Conservation (phyloP, 768 basidiomycete genomes). For the Dentipellis sp. region DNA sequence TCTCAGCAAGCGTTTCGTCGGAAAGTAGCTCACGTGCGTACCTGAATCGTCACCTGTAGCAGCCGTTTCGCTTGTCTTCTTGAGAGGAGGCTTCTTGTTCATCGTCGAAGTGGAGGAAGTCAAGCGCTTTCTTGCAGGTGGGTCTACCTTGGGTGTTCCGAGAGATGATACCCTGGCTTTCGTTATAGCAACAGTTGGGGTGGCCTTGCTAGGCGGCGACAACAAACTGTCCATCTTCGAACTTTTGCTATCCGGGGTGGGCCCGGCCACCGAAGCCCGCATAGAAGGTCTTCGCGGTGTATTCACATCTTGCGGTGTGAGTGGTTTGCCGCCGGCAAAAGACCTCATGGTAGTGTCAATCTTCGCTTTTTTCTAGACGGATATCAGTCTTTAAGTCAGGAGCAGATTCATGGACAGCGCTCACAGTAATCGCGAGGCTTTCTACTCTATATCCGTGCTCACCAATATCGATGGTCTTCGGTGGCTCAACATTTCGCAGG, state of each 20-base stretch:
- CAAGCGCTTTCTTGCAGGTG: not conserved
- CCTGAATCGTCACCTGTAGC: too few species aligned
- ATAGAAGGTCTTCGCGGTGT: slow-evolving; percentile 6
- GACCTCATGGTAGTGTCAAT: not conserved
- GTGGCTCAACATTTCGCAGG: slow-evolving; percentile 56
- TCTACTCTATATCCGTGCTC: slow-evolving; percentile 37
- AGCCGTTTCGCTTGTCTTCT: too few species aligned
- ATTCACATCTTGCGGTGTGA: slow-evolving; percentile 7
- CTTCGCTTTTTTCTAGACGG: slow-evolving; percentile 12
- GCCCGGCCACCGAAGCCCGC: not conserved
- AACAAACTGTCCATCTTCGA: not conserved
- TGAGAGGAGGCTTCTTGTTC: too few species aligned
- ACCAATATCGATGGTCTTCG: slow-evolving; percentile 43
- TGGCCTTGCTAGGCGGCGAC: slow-evolving; percentile 5
- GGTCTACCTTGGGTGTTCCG: not conserved
- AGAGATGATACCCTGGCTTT: not conserved
- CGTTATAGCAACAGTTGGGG: not conserved
- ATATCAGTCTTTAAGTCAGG: not conserved
- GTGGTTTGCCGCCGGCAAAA: slow-evolving; percentile 18
- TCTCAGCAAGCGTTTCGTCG: too few species aligned
- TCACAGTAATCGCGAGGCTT: slow-evolving; percentile 50
- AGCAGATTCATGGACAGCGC: slow-evolving; percentile 4
- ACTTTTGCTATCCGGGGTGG: not conserved
- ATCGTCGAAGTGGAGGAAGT: not conserved
- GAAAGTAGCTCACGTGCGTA: too few species aligned